Base-by-base conservation (phyloP, 1,284 basidiomycete species). In the Pyrrhoderma lamaoense region DNA sequence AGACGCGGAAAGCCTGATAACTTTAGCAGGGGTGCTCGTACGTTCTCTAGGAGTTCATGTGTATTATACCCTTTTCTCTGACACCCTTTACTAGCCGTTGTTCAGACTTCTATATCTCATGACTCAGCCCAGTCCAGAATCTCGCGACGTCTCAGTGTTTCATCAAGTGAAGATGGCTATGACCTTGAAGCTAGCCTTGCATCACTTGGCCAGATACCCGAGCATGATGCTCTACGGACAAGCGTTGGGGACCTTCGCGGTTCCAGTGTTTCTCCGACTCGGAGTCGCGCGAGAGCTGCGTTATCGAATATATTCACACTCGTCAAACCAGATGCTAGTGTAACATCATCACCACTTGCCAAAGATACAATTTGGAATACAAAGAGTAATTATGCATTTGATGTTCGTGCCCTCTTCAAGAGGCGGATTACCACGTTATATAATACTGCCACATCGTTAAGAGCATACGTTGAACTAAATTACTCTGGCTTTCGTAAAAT, bases 401-500 rank as follows among this genome's bases (percentile, higher is more conserved):
- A 98, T 62, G 80, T 87, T 16, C 82, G 93, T 36, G 78, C 97
- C 48, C 75, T 95, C 25, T 93, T 90, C 77, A 98, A 98, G 71
- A 82, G 93, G 55, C 77, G 87, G 57, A 93, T 98, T 54, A 90
- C 90, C 1, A 84, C 78, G 44, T 73, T 94, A n/a, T 97, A 90
- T 66, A 84, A 93, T 38, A 75, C 82, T 1, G 74, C 88, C 43
- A 87, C 85, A n/a, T 86, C 89, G 35, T 76, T 98, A 52, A 82
- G 80, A 65, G 89, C 93, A n/a, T 99, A 93, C 60, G 84, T 93
- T 45, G 90, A 97, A 61, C 75, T 98, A 51, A 99, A 99, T 68
- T 79, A 91, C 63, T 90, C 90, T 0, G 96, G 94, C 0, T 92
- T 98, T 70, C 82, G 92, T 61, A 98, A 99, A 75, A 95, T 97